These are phyloP conservation scores for Aspergillus quadrilineatus DNA, from an alignment of 2,329 filamentous ascomycete species.

Conservation along the genomic window DNA sequence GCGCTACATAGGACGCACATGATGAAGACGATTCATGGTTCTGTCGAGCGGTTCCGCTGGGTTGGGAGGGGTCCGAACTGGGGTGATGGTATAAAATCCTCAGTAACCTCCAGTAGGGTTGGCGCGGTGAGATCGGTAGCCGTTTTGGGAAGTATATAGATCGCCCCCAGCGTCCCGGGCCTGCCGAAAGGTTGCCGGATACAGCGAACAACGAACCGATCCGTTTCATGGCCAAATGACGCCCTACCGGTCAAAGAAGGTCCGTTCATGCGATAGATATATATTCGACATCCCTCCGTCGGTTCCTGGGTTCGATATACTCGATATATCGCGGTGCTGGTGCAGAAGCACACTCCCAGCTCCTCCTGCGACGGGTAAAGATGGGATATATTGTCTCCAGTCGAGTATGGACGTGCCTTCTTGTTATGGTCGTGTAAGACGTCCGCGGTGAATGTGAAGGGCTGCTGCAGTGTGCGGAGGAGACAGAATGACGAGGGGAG, in stretches of 20 bases:
- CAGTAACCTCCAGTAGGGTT: neutral
- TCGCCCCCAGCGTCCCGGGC: neutral
- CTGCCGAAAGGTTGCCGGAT: too few relatives aligned
- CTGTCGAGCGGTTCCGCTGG: neutral
- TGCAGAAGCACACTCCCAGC: slow-evolving; percentile 4
- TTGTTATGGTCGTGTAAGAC: slow-evolving; percentile 18
- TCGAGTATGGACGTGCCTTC: slow-evolving; percentile 10
- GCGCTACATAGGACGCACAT: slow-evolving; percentile 19
- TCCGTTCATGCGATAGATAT: slow-evolving; percentile 14
- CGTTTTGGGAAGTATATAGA: slow-evolving; percentile 1
- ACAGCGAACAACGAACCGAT: too few relatives aligned
- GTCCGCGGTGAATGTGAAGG: slow-evolving; percentile 9
- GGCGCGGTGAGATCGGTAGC: neutral
- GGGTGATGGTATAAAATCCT: slow-evolving; percentile 1
- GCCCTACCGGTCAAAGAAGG: too few relatives aligned
- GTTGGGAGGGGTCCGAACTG: neutral
- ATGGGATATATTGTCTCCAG: slow-evolving; percentile 14
- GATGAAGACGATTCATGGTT: slow-evolving; percentile 1
- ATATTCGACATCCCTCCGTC: slow-evolving; percentile 16
- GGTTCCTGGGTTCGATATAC: slow-evolving; percentile 15
- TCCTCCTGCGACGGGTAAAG: neutral
- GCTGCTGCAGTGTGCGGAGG: slow-evolving; percentile 3
- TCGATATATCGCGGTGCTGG: slow-evolving; percentile 13
- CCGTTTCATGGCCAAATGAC: neutral
- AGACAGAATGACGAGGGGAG: slow-evolving; percentile 2